Base-by-base conservation (phyloP, 352 stramenopile species). In the Pythium guiyangense region DNA sequence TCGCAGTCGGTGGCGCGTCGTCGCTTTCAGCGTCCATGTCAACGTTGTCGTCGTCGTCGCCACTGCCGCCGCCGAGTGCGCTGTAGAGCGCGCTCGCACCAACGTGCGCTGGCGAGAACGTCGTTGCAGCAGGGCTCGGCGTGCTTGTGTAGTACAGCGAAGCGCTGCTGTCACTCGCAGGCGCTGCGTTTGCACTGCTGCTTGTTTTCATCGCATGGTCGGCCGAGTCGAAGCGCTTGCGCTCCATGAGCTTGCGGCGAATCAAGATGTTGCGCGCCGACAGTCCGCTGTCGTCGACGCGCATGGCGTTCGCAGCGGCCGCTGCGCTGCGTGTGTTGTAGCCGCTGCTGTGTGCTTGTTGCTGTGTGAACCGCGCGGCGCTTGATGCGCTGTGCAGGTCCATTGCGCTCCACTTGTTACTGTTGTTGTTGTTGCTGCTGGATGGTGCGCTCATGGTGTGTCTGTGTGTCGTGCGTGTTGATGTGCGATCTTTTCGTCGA, bases 141-240 rank as follows among this genome's bases (percentile, higher is more conserved):
- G 25, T 18, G 27, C 12, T 48, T 10, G n/a, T 49, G 53, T 49
- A 49, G 58, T 54, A 59, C 20, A 44, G 43, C 26, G 31, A 1
- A n/a, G n/a, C n/a, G n/a, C n/a, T n/a, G n/a, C 25, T 31, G 31
- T 9, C 15, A 15, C n/a, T 46, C 6, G 29, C 25, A 25, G 45
- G 25, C 25, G 43, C 39, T 34, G 22, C 48, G 17, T 49, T 60
- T 49, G 52, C 51, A 37, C 52, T 22, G 54, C 62, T 18, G 42
- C 61, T 31, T 58, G 67, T 45, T 44, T 59, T 62, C 74, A 94
- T 88, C 31, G 81, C 79, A 46, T 94, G 82, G 63, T 94, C 84
- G 4, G 84, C 84, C 57, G 84, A 94, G 69, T 94, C 84, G 57
- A 89, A 94, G 6, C 77, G 81, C 62, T 92, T 94, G 54, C 78